Evolutionary conservation across 2,329 filamentous ascomycete genomes (phyloP), one percentile per base, ranked within the genome.

Genomic region (Mycocentrospora acerina): DNA sequence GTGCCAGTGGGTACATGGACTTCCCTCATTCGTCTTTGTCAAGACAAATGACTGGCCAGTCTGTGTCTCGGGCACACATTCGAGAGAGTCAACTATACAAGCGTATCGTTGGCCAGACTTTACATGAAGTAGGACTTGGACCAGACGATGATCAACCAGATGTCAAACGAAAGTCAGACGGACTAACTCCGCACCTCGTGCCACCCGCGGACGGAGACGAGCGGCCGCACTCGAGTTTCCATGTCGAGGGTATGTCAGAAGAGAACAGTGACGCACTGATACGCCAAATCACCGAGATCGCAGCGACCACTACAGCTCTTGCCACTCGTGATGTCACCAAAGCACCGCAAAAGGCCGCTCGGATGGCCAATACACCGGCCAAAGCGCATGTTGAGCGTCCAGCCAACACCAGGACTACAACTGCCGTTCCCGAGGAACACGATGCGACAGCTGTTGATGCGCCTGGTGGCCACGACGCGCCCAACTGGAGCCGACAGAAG

Each of bases 401-500:
- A n/a, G 48, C 64, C 37, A 60, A 62, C 15, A 66, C 70, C 19
- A 62, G 59, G 35, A 57, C 62, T 13, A 69, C 63, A 18, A 64
- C 67, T 9, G 55, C 69, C 28, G 80, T 81, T 26, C 76, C 78
- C 22, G 63, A 68, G 17, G 71, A 76, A 29, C 34, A 35, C 2
- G 53, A 59, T 9, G 69, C 63, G n/a, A 66, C 66, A n/a, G 64
- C 69, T 11, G 76, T 78, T 7, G 62, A 73, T 12, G 56, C 57
- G 35, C 60, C 64, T 27, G 71, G 71, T 35, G 90, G 91, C 1
- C 94, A 98, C 58, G 93, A 98, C 67, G 93, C 93, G n/a, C 93
- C 93, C 4, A 98, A 98, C 65, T 98, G 93, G 93, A 88, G 91
- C 57, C 84, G 90, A 45, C 80, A 79, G 36, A 97, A 97, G 78